Evolutionary conservation across 345 rosid species (phyloP).

Genomic region (Linum tenue): DNA sequence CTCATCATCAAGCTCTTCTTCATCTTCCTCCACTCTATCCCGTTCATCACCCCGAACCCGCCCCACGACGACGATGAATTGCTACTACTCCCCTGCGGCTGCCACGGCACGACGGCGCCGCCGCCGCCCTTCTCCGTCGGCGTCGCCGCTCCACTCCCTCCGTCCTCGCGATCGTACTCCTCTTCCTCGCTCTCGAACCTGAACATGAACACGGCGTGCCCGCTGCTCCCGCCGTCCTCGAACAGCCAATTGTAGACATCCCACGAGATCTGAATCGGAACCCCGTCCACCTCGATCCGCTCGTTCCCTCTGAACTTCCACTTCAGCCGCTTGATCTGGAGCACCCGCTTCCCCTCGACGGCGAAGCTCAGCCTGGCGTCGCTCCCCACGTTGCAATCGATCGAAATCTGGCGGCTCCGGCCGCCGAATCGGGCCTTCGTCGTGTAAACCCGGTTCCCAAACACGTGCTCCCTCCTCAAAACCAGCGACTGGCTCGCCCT

Average conservation of each 20-base stretch:
- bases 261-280: conserved; percentile 71
- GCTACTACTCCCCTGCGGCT: conserved; percentile 3
- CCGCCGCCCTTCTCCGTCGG: not conserved
- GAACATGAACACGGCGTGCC: conserved; percentile 76
- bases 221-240: conserved; percentile 32
- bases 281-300: conserved; percentile 67
- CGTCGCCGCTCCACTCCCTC: not conserved
- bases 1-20: conserved; percentile 53
- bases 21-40: conserved; percentile 73
- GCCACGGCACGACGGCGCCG: not conserved
- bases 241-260: conserved; percentile 90
- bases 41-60: conserved; percentile 40
- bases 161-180: conserved; percentile 9
- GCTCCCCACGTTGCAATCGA: conserved; percentile 50
- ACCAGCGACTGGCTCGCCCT: conserved; percentile 37
- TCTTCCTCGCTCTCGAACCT: conserved; percentile 47
- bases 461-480: conserved; percentile 70
- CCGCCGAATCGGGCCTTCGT: conserved; percentile 73
- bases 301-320: conserved; percentile 97
- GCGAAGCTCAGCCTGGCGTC: conserved; percentile 55
- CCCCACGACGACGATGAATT: conserved; percentile 24
- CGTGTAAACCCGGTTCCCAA: conserved; percentile 48
- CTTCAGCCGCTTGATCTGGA: conserved; percentile 60
- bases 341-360: conserved; percentile 48
- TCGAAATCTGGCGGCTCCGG: conserved; percentile 46